A percentile compares a stretch with the other conserved stretches of the same genome.
phyloP scores from a whole-genome alignment of 1,139 yeast genomes.

The Zygoascus meyerae region DNA sequence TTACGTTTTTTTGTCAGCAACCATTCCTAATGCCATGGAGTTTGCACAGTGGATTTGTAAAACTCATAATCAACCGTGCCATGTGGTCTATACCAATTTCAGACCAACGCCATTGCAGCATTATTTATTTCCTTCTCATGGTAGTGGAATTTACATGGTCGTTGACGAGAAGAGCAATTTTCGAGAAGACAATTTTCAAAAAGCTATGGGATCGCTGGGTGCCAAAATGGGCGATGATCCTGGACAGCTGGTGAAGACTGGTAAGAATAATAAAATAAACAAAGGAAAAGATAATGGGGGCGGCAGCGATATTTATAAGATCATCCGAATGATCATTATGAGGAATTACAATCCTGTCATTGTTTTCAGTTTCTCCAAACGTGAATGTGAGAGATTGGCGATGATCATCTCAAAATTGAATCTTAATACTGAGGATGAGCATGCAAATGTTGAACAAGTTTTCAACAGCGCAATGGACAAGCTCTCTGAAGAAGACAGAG shows the following conservation, averaged over 20 bases:
- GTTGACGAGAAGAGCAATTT: constrained; percentile 96
- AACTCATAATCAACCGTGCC: constrained; percentile 94
- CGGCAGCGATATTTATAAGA: constrained; percentile 90
- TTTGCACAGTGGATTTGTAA: constrained; percentile 98
- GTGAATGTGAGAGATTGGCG: constrained; percentile 94
- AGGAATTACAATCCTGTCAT: constrained; percentile 95
- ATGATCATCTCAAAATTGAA: constrained; percentile 92
- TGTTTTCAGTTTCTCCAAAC: constrained; percentile 91
- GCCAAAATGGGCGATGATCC: constrained; percentile 85
- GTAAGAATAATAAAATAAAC: constrained; percentile 73
- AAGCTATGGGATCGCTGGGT: constrained; percentile 92
- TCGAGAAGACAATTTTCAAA: constrained; percentile 95
- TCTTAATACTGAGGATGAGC: constrained; percentile 87
- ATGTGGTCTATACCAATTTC: constrained; percentile 96
- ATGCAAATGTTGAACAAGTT: constrained; percentile 81
- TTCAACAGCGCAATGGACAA: constrained; percentile 83
- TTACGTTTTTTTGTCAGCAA: constrained; percentile 61
- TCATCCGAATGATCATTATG: constrained; percentile 95
- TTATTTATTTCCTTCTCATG: constrained; percentile 93
- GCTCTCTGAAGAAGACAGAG: constrained; percentile 84
- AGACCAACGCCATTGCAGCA: constrained; percentile 98
- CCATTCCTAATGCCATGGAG: constrained; percentile 97
- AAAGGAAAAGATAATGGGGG: constrained; percentile 45
- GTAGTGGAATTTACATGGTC: constrained; percentile 94
- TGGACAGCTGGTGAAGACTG: constrained; percentile 33